Evolutionary conservation across 163 green algal species (phyloP), one percentile per base, ranked within the genome.

Genomic region (Scenedesmus sp.): DNA sequence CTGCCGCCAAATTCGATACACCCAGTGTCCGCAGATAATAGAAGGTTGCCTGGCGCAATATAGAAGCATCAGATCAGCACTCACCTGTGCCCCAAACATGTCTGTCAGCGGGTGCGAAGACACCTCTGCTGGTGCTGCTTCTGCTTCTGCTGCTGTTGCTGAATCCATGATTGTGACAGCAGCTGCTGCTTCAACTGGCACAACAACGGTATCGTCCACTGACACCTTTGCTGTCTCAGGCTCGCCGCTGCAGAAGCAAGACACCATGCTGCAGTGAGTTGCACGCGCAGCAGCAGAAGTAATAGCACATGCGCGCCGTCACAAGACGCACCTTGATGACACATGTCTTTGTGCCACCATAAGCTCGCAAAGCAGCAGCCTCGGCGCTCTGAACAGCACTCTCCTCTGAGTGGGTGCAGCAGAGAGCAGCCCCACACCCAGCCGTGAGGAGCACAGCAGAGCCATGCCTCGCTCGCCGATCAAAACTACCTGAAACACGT

Each of bases 81-180:
- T 15, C 56, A 86, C 87, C 73, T 91, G 55, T 85, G 87, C 87
- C 20, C 73, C 73, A 74, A 91, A 91, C 87, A 91, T 76, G 73
- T 91, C 87, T 76, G 73, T 60, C 23, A 91, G 55, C 54, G 87
- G 87, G 73, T 91, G 87, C 52, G 87, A 91, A 8, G 70, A 6
- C 15, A 85, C 70, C 2, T 85, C 87, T 77, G 87, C 60, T 34
- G 57, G 56, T 60, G 87, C 70, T 73, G 12, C 16, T 3, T 59
- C 57, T 55, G 74, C 23, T n/a, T 57, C 62, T 3, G n/a, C 67
- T 86, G 70, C 23, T 4, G 54, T n/a, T 85, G 87, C 20, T 85
- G 87, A 1, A 64, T 86, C 81, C 5, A 7, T 46, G 54, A 66
- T 12, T 2, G 70, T 16, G 5, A 84, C 77, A n/a, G 77, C 77